Evolutionary conservation across 352 stramenopile genomes (phyloP), one percentile per base, ranked within the genome.

Genomic region (Pythium aquatile): DNA sequence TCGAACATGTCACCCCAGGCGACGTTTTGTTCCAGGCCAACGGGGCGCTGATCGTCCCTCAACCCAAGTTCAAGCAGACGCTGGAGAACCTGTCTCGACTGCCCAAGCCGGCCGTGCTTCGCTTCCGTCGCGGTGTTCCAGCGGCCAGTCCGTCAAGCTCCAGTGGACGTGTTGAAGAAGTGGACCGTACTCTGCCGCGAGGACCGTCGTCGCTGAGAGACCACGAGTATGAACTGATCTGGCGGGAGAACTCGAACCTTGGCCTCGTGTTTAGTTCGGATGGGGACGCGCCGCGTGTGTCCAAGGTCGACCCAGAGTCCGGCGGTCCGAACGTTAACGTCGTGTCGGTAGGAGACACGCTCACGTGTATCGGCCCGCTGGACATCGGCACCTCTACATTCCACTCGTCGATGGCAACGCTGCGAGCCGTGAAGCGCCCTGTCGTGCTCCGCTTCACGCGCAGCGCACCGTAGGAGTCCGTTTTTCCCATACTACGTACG

Each of bases 261-360:
- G 87, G 87, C 1, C 72, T 96, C 13, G 83, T 96, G 11, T 96
- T 96, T 61, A 93, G 83, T 63, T 90, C 83, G 26, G 85, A 92
- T 54, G 71, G 70, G 5, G 85, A 94, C 47, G 71, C 89, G 44
- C 83, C 85, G 14, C 87, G 88, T 62, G 85, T 94, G 49, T 91
- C 85, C 14, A 94, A 94, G 68, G 85, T 94, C 42, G 85, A 94
- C 53, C 65, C 88, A 26, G 85, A 94, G 14, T 92, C 83, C 0
- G 85, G 85, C 7, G 83, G 83, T 5, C 81, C 75, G 14, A 88
- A 81, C 61, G 81, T 96, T 35, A 74, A 80, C 55, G 76, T 86
- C 39, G 85, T 96, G 28, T 80, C 75, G 9, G 74, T 93, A 11
- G 85, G 85, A 33, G 87, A 96, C 62, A 77, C 84, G 35, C 73